Evolutionary conservation across 1,139 yeast genomes (phyloP), one percentile per base, ranked within the genome.

Genomic region (Debaryomyces sp.): DNA sequence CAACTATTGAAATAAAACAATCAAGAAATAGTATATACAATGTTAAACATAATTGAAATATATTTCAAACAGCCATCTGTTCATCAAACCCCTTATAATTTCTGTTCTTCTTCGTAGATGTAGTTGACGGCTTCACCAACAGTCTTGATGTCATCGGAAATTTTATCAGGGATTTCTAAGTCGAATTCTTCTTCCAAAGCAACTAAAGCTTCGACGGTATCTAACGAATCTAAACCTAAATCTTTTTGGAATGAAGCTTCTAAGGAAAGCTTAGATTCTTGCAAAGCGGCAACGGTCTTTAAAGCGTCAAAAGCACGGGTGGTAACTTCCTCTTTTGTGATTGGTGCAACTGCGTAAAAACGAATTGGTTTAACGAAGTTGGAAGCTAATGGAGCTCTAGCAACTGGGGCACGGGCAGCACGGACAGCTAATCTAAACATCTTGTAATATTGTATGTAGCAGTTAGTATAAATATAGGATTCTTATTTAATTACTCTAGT

Each of bases 131-230:
- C 85, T 70, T 84, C 86, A 54, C 85, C 86, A 53, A 84, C 85
- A 51, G 86, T 82, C 73, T 81, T 82, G 63, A 84, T 77, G 60
- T 82, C 85, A 62, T 84, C 89, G 45, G 89, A 83, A 52, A 82
- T 77, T 64, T 81, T 80, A 67, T 84, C 89, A 29, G 86, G 86
- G 59, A 84, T 80, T 68, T 84, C 88, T 64, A 84, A 73, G 65
- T 84, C 89, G 58, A 84, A 84, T 67, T 84, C 85, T 70, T 84
- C 89, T 70, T 84, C 89, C 61, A 84, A 80, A 50, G 88, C 87
- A 60, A 84, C 89, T 57, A 84, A 73, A 50, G 87, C 82, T 70
- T 84, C 89, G 48, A 84, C 87, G 48, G 87, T 82, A 60, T 84
- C 89, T 55, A 84, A 76, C 6, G 89, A 84, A 63, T 84, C 89